Evolutionary conservation across 371 early-diverging fungal genomes (phyloP).

Genomic region (Mortierella sp.): DNA sequence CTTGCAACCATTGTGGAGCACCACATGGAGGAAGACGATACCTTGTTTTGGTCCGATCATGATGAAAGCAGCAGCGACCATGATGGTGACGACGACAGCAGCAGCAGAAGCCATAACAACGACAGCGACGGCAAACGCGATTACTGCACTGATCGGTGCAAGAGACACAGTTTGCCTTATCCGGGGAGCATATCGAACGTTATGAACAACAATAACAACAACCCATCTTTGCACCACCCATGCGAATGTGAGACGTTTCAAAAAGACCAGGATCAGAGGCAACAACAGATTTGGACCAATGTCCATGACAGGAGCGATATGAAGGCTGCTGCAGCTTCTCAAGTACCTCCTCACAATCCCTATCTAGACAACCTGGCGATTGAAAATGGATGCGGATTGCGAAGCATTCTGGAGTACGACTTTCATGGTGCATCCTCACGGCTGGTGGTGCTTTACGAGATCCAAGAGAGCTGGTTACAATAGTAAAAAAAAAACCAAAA

Average conservation of each 20-base stretch:
- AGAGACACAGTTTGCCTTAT: background rate
- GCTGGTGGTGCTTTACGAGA: background rate
- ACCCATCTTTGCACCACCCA: background rate
- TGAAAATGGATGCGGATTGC: background rate
- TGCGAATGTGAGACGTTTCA: background rate
- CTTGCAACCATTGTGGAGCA: conserved; percentile 45
- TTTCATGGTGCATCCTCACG: background rate
- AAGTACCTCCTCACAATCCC: background rate
- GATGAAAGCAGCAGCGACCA: background rate
- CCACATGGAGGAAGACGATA: conserved; percentile 25
- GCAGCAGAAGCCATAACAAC: too few relatives aligned
- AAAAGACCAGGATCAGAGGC: background rate
- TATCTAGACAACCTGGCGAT: background rate
- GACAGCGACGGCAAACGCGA: background rate
- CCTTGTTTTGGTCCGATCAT: background rate
- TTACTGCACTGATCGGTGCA: background rate
- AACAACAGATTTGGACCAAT: background rate
- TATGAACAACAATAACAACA: background rate
- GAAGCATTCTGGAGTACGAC: background rate
- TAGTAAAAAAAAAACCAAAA: too few relatives aligned
- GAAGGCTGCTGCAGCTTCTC: background rate
- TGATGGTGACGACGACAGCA: background rate
- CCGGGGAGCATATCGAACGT: background rate
- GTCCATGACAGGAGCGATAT: background rate
- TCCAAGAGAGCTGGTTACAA: background rate